These are phyloP conservation scores for Colletotrichum brevisporum DNA, from an alignment of 2,329 filamentous ascomycete species.

Conservation along the genomic window DNA sequence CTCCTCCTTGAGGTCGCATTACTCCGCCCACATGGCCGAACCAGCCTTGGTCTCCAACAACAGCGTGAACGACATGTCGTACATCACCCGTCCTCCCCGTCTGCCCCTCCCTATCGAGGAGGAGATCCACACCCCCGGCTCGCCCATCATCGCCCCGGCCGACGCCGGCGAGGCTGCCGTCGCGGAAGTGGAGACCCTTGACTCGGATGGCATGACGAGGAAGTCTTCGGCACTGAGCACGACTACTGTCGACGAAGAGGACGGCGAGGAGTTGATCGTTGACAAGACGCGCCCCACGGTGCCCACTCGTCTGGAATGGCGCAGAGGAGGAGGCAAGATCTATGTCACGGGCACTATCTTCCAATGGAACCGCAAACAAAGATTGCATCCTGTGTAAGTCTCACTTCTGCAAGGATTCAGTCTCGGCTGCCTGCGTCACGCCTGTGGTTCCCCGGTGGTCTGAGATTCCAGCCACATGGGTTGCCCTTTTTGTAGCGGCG, in stretches of 20 bases:
- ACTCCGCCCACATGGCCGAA: slow-evolving; percentile 56
- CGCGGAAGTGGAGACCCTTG: slow-evolving; percentile 67
- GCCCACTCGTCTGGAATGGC: slow-evolving; percentile 89
- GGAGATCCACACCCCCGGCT: slow-evolving; percentile 89
- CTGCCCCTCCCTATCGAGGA: slow-evolving; percentile 95
- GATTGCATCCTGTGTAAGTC: slow-evolving; percentile 86
- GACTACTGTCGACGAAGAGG: slow-evolving; percentile 81
- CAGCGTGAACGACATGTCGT: slow-evolving; percentile 75
- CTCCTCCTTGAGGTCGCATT: slow-evolving; percentile 54
- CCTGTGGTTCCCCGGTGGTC: slow-evolving; percentile 20
- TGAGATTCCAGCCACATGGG: neutral
- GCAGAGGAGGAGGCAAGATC: slow-evolving; percentile 84
- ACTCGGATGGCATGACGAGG: slow-evolving; percentile 64
- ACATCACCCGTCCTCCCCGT: slow-evolving; percentile 82
- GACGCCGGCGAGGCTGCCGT: slow-evolving; percentile 72
- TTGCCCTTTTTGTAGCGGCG: slow-evolving; percentile 8
- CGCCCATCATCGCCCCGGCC: slow-evolving; percentile 84
- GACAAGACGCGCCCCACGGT: slow-evolving; percentile 84
- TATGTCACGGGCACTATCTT: slow-evolving; percentile 99
- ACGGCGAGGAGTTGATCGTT: slow-evolving; percentile 81
- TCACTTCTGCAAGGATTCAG: slow-evolving; percentile 2
- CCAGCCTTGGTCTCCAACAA: slow-evolving; percentile 63
- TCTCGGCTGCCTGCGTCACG: slow-evolving; percentile 41
- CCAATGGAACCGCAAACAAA: slow-evolving; percentile 96
- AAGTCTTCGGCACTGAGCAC: slow-evolving; percentile 73